Conservation (phyloP, 106 monocot species). For the Allium fistulosum region DNA sequence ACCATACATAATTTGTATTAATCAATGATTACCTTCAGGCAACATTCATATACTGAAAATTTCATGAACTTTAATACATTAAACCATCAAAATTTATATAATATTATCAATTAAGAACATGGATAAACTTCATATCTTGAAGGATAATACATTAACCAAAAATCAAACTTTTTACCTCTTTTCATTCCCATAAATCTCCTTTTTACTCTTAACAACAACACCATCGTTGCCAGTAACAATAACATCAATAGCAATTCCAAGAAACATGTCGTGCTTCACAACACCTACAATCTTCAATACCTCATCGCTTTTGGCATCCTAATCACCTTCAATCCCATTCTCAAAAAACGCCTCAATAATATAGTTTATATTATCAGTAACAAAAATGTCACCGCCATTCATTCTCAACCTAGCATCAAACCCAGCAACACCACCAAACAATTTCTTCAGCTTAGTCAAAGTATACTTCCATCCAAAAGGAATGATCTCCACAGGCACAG, state of each 20-base stretch:
- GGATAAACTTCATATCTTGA: no score
- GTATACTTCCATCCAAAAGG: slow-evolving; percentile 35
- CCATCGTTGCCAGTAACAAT: slow-evolving; percentile 64
- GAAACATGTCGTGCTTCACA: slow-evolving; percentile 92
- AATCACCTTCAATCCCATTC: slow-evolving; percentile 50
- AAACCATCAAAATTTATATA: no score
- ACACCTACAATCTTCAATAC: slow-evolving; percentile 73
- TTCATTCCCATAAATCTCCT: not conserved
- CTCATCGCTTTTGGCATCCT: slow-evolving; percentile 41
- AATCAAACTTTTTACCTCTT: not conserved
- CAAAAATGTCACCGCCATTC: slow-evolving; percentile 17
- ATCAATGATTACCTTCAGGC: no score
- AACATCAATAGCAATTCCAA: slow-evolving; percentile 69
- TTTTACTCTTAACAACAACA: slow-evolving; percentile 14
- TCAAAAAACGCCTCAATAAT: slow-evolving; percentile 71
- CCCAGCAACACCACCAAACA: slow-evolving; percentile 13
- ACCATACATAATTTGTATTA: no score
- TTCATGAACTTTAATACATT: no score
- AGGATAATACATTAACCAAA: not conserved
- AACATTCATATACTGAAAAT: no score
- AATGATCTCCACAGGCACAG: slow-evolving; percentile 39
- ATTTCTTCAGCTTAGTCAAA: slow-evolving; percentile 10
- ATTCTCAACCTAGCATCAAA: slow-evolving; percentile 53
- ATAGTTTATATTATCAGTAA: slow-evolving; percentile 77
- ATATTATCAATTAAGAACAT: no score